Base-by-base conservation (phyloP, 2,329 filamentous ascomycete genomes). In the Aureobasidium sp. region DNA sequence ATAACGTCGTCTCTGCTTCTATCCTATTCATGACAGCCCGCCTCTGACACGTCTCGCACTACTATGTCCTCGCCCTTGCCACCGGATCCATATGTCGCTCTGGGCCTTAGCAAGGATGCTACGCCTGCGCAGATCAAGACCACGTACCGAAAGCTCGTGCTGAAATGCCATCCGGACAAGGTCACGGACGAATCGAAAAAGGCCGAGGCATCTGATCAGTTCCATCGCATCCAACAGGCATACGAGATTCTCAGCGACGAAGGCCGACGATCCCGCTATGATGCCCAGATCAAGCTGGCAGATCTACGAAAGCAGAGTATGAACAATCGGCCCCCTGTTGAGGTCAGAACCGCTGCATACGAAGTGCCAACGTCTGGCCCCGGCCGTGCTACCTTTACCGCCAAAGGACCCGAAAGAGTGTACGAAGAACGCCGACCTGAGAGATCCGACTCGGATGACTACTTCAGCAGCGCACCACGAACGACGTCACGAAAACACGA, bases 231-330 rank as follows among this genome's bases (percentile, higher is more conserved):
- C 37, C 92, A 97, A 74, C 85, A 92, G 68, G 92, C 94, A 55
- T 99, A 96, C 75, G 94, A 97, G 75, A 80, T 94, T 34, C 83
- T 99, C 64, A 89, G 85, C 69, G 87, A 97, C 71, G 88, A 93
- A 32, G 80, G 78, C 7, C 85, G 87, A 71, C 81, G 90, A 63
- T 75, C 79, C 62, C 85, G 86, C 67, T 96, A 97, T 74, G 91
- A 97, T 75, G 85, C 91, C 58, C 82, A 87, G 71, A 79, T 88
- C 64, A 85, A 81, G 68, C 74, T 92, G 64, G 84, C 83, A 55
- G 84, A 87, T 71, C 76, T 90, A 68, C 82, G 82, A 71, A 84
- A 76, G 65, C 79, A 85, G 66, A 74, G 78, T 63, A 73, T 79
- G 68, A 72, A 74, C 66, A 83, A 61, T 61, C 66, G 51, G 5